Conservation (phyloP, 441 rosid species). For the Geranium incanum region DNA sequence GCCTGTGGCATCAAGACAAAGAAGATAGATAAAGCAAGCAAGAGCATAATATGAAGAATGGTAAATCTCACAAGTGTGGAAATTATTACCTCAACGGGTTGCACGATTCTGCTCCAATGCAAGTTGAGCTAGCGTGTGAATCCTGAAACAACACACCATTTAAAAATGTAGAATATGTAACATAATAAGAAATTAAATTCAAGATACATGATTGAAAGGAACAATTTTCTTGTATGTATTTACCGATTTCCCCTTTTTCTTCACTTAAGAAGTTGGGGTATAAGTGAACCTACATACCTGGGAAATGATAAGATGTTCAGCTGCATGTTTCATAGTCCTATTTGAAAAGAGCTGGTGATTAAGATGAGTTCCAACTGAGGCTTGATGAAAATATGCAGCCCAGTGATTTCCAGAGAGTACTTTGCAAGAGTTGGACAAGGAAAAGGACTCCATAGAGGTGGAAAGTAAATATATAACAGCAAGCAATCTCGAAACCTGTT, state of each 20-base stretch:
- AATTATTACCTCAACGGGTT: slow-evolving; percentile 45
- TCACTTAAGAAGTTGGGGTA: not conserved
- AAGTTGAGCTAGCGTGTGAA: slow-evolving; percentile 30
- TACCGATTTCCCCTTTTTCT: not conserved
- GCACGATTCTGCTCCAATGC: slow-evolving; percentile 32
- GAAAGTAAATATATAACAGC: slow-evolving; percentile 54
- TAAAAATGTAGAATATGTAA: not conserved
- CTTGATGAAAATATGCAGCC: slow-evolving; percentile 96
- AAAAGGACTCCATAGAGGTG: slow-evolving; percentile 41
- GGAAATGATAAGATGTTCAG: slow-evolving; percentile 24
- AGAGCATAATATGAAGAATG: slow-evolving; percentile 1
- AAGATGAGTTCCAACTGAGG: slow-evolving; percentile 73
- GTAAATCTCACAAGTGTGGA: slow-evolving; percentile 18
- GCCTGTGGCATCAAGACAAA: slow-evolving; percentile 43
- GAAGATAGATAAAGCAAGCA: slow-evolving; percentile 15
- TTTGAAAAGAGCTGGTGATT: slow-evolving; percentile 55
- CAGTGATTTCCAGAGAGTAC: slow-evolving; percentile 67
- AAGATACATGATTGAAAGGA: slow-evolving; percentile 1
- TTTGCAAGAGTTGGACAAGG: slow-evolving; percentile 37
- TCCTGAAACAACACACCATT: slow-evolving; percentile 29
- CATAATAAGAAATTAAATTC: not conserved
- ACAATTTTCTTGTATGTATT: not conserved
- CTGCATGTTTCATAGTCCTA: slow-evolving; percentile 33
- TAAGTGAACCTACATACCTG: slow-evolving; percentile 35
- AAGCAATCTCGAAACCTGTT: slow-evolving; percentile 77